These are phyloP conservation scores for Eimeria brunetti DNA, from an alignment of 169 alveolate genomes.

Conservation along the genomic window DNA sequence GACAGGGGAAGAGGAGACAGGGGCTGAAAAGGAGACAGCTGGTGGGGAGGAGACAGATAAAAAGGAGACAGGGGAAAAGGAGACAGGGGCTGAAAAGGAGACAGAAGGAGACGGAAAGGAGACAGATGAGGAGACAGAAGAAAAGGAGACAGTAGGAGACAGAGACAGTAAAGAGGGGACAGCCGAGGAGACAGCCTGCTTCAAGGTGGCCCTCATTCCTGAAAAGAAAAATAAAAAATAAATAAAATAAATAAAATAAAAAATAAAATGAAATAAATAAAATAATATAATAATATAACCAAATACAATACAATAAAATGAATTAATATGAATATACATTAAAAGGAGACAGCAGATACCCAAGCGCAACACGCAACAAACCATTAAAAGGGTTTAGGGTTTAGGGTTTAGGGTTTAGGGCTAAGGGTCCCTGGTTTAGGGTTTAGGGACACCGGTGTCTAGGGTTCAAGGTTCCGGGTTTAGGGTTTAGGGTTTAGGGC, in stretches of 20 bases:
- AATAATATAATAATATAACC: too few species aligned
- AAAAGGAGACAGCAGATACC: too few species aligned
- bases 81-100: too few species aligned
- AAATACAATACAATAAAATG: too few species aligned
- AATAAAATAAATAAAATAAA: neutral
- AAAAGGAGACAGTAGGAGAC: neutral
- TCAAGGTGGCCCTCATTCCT: neutral
- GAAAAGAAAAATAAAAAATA: neutral
- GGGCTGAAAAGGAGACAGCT: neutral
- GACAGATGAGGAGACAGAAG: neutral
- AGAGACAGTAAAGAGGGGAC: neutral
- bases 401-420: too few species aligned
- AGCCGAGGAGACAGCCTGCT: neutral
- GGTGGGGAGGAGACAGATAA: neutral
- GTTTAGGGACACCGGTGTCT: neutral
- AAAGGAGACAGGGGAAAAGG: neutral
- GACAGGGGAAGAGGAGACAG: neutral
- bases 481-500: constrained; percentile 52
- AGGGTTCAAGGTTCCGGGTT: neutral
- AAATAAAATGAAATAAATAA: too few species aligned
- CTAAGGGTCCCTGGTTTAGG: too few species aligned
- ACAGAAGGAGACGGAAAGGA: too few species aligned
- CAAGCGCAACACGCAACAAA: too few species aligned
- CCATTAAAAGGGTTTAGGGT: neutral
- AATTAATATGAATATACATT: too few species aligned